Evolutionary conservation across 768 basidiomycete species (phyloP), one percentile per base, ranked within the genome.

Genomic region (Mycena latifolia): DNA sequence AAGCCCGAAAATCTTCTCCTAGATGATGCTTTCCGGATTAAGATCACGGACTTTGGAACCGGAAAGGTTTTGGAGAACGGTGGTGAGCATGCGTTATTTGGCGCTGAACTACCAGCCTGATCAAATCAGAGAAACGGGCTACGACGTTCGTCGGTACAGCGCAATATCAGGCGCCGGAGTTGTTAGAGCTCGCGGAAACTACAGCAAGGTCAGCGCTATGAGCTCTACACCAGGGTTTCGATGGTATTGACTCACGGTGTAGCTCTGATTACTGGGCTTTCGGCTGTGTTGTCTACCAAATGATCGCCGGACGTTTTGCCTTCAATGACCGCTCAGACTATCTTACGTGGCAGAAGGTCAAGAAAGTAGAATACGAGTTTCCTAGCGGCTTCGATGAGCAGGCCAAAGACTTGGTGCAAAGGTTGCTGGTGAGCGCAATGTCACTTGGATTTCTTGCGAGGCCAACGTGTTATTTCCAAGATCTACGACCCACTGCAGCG

Each of bases 31-130:
- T 93, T 91, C 79, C 89, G 95, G 58, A 88, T 98, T 74, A 97
- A 95, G 77, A 87, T 99, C n/a, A 94, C 95, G 18, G 98, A 99
- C 77, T 99, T 99, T 77, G 98, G 98, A 8, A 96, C 95, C 5
- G 95, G 95, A 22, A 92, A 93, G 78, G 81, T 93, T 67, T 79
- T 90, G 35, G 88, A 90, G 65, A 74, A 84, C 24, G 82, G 80
- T 55, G 77, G 89, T 89, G 60, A 72, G 88, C 78, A 56, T 50
- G 18, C 41, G 20, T n/a, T 37, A 28, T 24, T 22, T 14, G 35
- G 24, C n/a, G 22, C 22, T 22, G n/a, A 8, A n/a, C 18, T 15
- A 24, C 46, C 20, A 27, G 4, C 43, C 39, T 63, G 24, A 62
- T 18, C 27, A 20, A 20, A 39, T 17, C 35, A 70, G 65, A 46